Evolutionary conservation across 768 basidiomycete genomes (phyloP).

Genomic region (Hericium rajendrae): DNA sequence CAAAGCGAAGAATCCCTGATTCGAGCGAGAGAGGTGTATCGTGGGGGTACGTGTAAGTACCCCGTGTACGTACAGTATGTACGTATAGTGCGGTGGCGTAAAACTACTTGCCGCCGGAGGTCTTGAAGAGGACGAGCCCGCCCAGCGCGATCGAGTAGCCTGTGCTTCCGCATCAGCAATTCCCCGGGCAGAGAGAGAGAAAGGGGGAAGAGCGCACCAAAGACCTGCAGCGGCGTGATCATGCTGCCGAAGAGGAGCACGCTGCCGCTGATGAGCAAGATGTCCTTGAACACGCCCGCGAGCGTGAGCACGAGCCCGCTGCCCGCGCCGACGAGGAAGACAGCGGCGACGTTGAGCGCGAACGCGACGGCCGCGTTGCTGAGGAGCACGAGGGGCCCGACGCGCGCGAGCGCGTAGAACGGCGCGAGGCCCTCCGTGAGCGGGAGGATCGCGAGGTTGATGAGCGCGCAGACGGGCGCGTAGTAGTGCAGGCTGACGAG

Average conservation of each 20-base stretch:
- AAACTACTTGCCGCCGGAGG: conserved; percentile 47
- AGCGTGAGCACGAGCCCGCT: conserved; percentile 86
- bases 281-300: conserved; percentile 96
- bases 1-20: no score
- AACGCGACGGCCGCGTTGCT: conserved; percentile 86
- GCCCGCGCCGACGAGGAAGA: conserved; percentile 85
- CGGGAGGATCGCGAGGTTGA: conserved; percentile 80
- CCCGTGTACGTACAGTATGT: no score
- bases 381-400: conserved; percentile 52
- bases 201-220: conserved; percentile 37
- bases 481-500: conserved; percentile 94
- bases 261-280: conserved; percentile 86
- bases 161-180: conserved; percentile 17
- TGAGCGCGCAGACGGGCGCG: conserved; percentile 86
- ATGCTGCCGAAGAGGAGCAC: conserved; percentile 76
- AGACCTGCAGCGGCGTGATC: conserved; percentile 76
- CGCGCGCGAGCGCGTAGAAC: conserved; percentile 55
- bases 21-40: no score
- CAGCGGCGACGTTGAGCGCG: conserved; percentile 84
- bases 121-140: conserved; percentile 82
- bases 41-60: no score
- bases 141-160: conserved; percentile 84
- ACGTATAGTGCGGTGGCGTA: no score
- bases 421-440: conserved; percentile 90
- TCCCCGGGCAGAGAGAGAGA: neutral